Evolutionary conservation across 2,329 filamentous ascomycete species (phyloP).

Genomic region (Ophiocordyceps camponoti-saundersi): DNA sequence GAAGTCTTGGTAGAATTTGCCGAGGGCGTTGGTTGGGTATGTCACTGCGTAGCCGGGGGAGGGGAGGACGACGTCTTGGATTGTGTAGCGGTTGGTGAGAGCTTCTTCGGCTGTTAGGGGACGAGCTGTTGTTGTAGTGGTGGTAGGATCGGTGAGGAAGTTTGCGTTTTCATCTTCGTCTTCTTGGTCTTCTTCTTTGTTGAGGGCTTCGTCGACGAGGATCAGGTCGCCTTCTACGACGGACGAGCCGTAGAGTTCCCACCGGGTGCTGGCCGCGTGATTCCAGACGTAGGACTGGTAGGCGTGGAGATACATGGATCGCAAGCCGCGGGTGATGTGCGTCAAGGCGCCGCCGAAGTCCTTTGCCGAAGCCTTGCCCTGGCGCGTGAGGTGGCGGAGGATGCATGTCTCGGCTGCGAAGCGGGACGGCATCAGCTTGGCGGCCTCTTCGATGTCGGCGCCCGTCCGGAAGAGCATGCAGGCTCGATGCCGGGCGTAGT

Average conservation of each 20-base stretch:
- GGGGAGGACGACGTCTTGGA: conserved; percentile 82
- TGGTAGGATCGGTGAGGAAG: conserved; percentile 12
- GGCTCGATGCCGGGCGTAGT: conserved; percentile 60
- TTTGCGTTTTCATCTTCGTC: conserved; percentile 24
- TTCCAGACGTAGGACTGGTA: conserved; percentile 97
- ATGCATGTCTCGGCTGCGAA: conserved; percentile 69
- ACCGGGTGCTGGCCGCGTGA: conserved; percentile 62
- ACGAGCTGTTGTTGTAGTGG: conserved; percentile 37
- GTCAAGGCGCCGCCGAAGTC: conserved; percentile 74
- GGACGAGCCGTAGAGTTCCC: conserved; percentile 52
- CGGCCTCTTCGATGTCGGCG: conserved; percentile 39
- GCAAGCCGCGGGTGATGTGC: conserved; percentile 63
- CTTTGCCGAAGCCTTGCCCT: conserved; percentile 26
- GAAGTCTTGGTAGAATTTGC: conserved; percentile 69
- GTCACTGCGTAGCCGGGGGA: conserved; percentile 81
- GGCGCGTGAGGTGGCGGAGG: conserved; percentile 54
- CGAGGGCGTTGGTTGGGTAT: conserved; percentile 72
- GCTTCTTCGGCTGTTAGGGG: conserved; percentile 63
- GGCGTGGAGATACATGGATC: conserved; percentile 91
- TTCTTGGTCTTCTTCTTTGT: conserved; percentile 47
- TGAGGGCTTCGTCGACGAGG: conserved; percentile 25
- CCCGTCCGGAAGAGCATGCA: conserved; percentile 56
- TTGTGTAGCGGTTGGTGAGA: conserved; percentile 54
- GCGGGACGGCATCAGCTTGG: conserved; percentile 56
- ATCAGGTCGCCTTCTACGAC: conserved; percentile 80